A percentile compares a stretch with the other conserved stretches of the same genome.
Conservation (phyloP, 192 early-diverging fungal genomes). For the Dissophora globulifera region DNA sequence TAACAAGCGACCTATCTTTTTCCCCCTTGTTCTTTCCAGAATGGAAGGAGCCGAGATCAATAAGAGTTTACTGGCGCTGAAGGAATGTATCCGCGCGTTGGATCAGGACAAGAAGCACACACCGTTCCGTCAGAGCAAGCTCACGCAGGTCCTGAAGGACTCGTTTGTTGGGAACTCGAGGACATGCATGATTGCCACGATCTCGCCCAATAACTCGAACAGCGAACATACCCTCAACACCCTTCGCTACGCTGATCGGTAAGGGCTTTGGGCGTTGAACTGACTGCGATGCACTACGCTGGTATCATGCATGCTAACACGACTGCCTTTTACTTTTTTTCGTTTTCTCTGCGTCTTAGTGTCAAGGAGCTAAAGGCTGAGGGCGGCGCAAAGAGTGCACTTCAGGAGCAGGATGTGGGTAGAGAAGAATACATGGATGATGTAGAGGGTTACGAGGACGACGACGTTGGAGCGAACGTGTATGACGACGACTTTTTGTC, state of each 20-base stretch:
- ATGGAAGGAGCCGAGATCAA: constrained; percentile 99
- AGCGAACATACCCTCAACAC: constrained; percentile 98
- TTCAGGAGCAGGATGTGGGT: constrained; percentile 10
- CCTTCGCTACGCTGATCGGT: constrained; percentile 94
- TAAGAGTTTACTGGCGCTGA: constrained; percentile 96
- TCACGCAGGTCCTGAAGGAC: constrained; percentile 98
- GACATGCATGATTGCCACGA: constrained; percentile 99
- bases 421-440: constrained; percentile 51
- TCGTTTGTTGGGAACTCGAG: constrained; percentile 98
- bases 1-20: constrained; percentile 1
- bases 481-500: constrained; percentile 38
- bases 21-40: constrained; percentile 47
- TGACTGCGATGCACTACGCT: no score
- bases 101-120: constrained; percentile 96
- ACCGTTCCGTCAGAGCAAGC: constrained; percentile 96
- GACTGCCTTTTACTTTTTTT: background rate
- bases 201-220: constrained; percentile 96
- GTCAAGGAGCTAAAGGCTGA: constrained; percentile 52
- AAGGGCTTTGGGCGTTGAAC: background rate
- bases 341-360: constrained; percentile 4
- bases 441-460: constrained; percentile 24
- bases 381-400: constrained; percentile 7
- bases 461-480: constrained; percentile 17
- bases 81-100: constrained; percentile 97
- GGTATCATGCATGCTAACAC: background rate